Percentiles rank a stretch among this genome's conserved stretches.
Conservation (phyloP, 805 yeast species). For the Myxozyma sirexii region DNA sequence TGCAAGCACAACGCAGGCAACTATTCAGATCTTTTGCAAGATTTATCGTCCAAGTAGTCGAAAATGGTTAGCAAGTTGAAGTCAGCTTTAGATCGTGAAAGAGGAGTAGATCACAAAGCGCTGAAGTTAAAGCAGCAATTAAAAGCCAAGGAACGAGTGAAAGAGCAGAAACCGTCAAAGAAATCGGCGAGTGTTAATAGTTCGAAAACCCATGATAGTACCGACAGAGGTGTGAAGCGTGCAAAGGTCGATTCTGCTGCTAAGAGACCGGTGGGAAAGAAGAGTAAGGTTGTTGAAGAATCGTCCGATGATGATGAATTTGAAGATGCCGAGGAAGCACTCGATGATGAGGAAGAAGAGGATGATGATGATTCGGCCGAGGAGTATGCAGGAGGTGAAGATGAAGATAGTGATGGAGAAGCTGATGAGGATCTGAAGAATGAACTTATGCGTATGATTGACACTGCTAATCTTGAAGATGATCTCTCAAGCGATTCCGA, state of each 20-base stretch:
- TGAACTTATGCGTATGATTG: conserved; percentile 36
- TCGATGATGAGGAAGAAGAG: conserved; percentile 45
- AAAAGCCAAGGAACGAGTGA: conserved; percentile 52
- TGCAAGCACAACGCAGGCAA: no score
- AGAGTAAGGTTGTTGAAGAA: conserved; percentile 8
- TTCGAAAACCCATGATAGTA: background rate
- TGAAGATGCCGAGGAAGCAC: conserved; percentile 52
- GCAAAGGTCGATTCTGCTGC: conserved; percentile 3
- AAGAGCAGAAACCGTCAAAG: conserved; percentile 42
- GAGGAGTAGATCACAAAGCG: conserved; percentile 24
- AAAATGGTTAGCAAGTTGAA: conserved; percentile 29
- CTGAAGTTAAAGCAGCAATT: conserved; percentile 46
- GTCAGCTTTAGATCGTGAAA: conserved; percentile 23
- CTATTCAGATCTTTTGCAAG: no score
- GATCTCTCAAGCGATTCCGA: conserved; percentile 38
- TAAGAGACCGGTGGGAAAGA: conserved; percentile 33
- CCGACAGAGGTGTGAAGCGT: conserved; percentile 4
- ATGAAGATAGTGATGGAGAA: conserved; percentile 27
- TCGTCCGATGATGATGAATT: conserved; percentile 46
- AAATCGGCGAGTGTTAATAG: background rate
- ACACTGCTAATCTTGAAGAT: conserved; percentile 37
- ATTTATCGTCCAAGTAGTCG: background rate
- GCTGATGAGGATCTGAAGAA: conserved; percentile 43
- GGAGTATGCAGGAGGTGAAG: conserved; percentile 19
- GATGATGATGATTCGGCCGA: conserved; percentile 35